These are phyloP conservation scores for Claviceps maximensis DNA, from an alignment of 2,329 filamentous ascomycete genomes.

Conservation along the genomic window DNA sequence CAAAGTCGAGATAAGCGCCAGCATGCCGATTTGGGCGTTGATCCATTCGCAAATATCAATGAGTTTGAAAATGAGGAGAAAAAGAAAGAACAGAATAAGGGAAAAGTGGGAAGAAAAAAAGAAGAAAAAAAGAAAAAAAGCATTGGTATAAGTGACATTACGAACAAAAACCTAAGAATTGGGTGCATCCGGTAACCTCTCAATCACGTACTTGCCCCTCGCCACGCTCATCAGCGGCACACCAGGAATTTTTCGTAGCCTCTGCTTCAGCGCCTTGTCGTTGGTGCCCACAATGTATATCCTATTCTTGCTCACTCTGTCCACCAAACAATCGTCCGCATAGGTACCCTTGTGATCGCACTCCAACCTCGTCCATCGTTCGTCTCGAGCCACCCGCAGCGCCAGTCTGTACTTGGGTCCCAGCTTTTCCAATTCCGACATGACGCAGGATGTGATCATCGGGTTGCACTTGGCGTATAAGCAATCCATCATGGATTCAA, in stretches of 20 bases:
- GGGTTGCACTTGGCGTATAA: slow-evolving; percentile 85
- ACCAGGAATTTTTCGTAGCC: slow-evolving; percentile 58
- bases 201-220: slow-evolving; percentile 86
- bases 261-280: slow-evolving; percentile 67
- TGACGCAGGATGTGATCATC: slow-evolving; percentile 65
- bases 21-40: too few species aligned
- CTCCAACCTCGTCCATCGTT: slow-evolving; percentile 70
- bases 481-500: slow-evolving; percentile 86
- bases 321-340: slow-evolving; percentile 72
- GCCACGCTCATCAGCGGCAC: slow-evolving; percentile 70
- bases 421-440: slow-evolving; percentile 80
- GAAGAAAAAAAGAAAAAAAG: neutral
- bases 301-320: slow-evolving; percentile 58
- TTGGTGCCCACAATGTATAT: slow-evolving; percentile 70
- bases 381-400: slow-evolving; percentile 73
- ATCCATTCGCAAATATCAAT: too few species aligned
- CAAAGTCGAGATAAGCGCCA: too few species aligned
- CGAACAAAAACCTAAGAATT: slow-evolving; percentile 28
- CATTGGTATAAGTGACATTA: neutral
- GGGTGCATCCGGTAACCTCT: slow-evolving; percentile 75
- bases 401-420: slow-evolving; percentile 82
- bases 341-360: slow-evolving; percentile 83
- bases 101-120: neutral
- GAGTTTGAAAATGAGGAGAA: too few species aligned
- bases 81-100: neutral